These are phyloP conservation scores for Croton setiger DNA, from an alignment of 441 rosid species.

Conservation along the genomic window DNA sequence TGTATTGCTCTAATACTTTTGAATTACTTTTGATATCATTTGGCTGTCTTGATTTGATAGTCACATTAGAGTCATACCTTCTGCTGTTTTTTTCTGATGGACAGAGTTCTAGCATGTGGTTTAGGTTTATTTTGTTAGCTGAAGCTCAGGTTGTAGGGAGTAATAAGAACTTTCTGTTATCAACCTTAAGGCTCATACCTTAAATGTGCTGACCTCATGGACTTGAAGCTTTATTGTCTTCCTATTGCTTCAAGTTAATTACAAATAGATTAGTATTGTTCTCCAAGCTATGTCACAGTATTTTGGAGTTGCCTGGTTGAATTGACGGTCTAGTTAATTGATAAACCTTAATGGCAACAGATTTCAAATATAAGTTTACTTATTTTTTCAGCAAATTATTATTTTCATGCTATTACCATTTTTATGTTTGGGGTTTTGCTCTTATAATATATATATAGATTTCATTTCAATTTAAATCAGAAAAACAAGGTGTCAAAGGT, in stretches of 20 bases:
- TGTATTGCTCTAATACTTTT: not conserved
- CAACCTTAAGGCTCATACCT: not conserved
- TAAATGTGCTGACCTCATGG: not conserved
- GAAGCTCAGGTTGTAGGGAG: not conserved
- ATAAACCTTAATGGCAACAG: not conserved
- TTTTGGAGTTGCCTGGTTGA: slow-evolving; percentile 5
- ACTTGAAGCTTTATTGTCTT: not conserved
- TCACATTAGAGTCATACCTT: slow-evolving; percentile 1
- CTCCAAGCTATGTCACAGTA: not conserved
- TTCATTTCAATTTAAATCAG: not conserved
- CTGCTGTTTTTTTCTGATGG: not conserved
- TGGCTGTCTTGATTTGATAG: not conserved
- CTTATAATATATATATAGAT: too few relatives aligned
- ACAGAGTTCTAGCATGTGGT: not conserved
- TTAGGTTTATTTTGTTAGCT: not conserved
- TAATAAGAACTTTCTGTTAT: not conserved
- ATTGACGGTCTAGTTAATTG: not conserved
- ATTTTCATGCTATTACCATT: too few relatives aligned
- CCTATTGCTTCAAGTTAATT: not conserved
- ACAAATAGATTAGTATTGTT: not conserved
- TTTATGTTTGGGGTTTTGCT: too few relatives aligned
- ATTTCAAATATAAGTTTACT: too few relatives aligned
- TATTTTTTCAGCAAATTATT: too few relatives aligned
- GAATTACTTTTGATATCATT: not conserved
- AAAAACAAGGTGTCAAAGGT: not conserved